Conservation (phyloP, 805 yeast species). For the Starmerella etchellsii region DNA sequence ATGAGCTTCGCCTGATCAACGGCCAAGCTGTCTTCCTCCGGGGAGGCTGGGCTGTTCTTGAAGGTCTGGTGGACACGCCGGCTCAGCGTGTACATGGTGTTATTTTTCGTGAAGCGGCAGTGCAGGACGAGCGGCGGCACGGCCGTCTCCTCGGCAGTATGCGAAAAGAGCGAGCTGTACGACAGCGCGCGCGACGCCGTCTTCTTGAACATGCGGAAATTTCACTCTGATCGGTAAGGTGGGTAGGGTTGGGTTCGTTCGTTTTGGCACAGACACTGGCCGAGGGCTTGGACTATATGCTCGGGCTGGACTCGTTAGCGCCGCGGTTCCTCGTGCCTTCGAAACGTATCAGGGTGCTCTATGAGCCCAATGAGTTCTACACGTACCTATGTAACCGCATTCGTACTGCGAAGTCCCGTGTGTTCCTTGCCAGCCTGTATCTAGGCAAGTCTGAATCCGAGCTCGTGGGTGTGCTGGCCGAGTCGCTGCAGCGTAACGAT, state of each 20-base stretch:
- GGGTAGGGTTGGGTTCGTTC: no score
- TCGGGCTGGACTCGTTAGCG: slow-evolving; percentile 16
- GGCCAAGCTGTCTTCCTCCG: slow-evolving; percentile 40
- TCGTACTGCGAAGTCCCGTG: slow-evolving; percentile 42
- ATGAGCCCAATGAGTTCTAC: slow-evolving; percentile 60
- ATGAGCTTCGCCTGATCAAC: slow-evolving; percentile 48
- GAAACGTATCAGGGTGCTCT: slow-evolving; percentile 12
- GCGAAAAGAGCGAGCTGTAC: not conserved
- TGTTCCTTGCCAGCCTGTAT: slow-evolving; percentile 76
- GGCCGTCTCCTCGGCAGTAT: slow-evolving; percentile 1
- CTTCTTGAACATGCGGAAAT: no score
- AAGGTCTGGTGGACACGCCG: slow-evolving; percentile 34
- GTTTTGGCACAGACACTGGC: no score
- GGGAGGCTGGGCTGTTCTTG: slow-evolving; percentile 14
- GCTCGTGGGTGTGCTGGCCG: slow-evolving; percentile 46
- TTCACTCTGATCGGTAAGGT: no score
- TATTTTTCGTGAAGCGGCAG: slow-evolving; percentile 67
- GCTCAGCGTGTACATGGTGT: slow-evolving; percentile 65
- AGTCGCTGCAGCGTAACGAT: slow-evolving; percentile 47
- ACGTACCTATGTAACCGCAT: slow-evolving; percentile 47
- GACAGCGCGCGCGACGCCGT: not conserved
- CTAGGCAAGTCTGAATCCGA: slow-evolving; percentile 76
- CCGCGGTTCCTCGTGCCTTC: slow-evolving; percentile 20
- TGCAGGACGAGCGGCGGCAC: slow-evolving; percentile 46
- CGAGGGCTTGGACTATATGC: not conserved